A percentile compares a stretch with the other conserved stretches of the same genome.
Evolutionary conservation across 2,329 filamentous ascomycete species (phyloP).

Genomic region (Penicillium fuscoglaucum): DNA sequence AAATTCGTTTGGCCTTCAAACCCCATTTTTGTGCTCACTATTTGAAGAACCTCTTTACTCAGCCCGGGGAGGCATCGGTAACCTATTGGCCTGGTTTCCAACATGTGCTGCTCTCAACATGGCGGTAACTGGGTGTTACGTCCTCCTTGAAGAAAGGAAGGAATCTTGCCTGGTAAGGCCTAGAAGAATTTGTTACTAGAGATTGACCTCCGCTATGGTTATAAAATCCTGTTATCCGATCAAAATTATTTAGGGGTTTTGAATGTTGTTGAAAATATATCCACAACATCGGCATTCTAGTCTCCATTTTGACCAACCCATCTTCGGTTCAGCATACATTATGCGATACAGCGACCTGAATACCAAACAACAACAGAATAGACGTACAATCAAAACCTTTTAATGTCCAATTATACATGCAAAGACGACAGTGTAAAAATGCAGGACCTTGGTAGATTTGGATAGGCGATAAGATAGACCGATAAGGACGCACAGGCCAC

Average conservation of each 20-base stretch:
- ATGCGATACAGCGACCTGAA: rapidly evolving
- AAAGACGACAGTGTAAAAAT: background rate
- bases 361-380: too few species aligned
- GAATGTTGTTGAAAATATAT: background rate
- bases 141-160: background rate
- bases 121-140: background rate
- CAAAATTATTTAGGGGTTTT: background rate
- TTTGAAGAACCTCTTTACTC: background rate
- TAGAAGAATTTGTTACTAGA: background rate
- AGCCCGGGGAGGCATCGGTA: background rate
- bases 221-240: background rate
- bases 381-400: background rate
- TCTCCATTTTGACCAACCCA: background rate
- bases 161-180: background rate
- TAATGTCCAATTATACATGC: background rate
- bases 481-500: conserved; percentile 44
- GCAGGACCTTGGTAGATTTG: conserved; percentile 3
- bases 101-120: background rate
- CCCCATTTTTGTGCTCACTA: too few species aligned
- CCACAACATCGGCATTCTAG: background rate
- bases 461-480: conserved; percentile 40
- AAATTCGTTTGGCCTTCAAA: background rate
- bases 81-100: background rate
- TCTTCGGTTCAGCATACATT: too few species aligned
- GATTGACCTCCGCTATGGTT: too few species aligned